Evolutionary conservation across 345 rosid genomes (phyloP).

Genomic region (Camelina sativa): DNA sequence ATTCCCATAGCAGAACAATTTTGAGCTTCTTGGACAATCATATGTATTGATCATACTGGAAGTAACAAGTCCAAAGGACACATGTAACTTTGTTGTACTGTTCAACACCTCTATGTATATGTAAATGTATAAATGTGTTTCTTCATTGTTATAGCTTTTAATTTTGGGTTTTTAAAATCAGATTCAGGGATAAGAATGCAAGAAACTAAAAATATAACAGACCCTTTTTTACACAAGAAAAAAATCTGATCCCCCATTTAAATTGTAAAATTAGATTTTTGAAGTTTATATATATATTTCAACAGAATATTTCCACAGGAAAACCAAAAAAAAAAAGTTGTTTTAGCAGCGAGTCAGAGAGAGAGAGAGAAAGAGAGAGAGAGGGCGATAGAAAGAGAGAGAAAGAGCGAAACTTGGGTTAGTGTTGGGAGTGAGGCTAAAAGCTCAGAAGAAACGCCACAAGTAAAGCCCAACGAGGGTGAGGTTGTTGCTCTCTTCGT

Average conservation of each 20-base stretch:
- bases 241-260: constrained; percentile 34
- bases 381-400: background rate
- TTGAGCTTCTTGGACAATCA: constrained; percentile 21
- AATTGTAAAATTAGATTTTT: constrained; percentile 27
- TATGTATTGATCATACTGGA: constrained; percentile 19
- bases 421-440: constrained; percentile 24
- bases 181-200: constrained; percentile 37
- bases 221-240: constrained; percentile 37
- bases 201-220: constrained; percentile 23
- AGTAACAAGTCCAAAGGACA: constrained; percentile 20
- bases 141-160: background rate
- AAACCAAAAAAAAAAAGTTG: constrained; percentile 31
- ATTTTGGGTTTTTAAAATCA: background rate
- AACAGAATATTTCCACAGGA: constrained; percentile 18
- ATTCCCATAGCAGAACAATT: constrained; percentile 12
- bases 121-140: background rate
- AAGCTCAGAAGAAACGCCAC: constrained; percentile 31
- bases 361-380: constrained; percentile 3
- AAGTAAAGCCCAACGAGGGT: constrained; percentile 28
- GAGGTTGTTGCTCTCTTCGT: constrained; percentile 25
- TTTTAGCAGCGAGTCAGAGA: constrained; percentile 24
- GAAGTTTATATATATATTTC: constrained; percentile 22
- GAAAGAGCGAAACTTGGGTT: constrained; percentile 22
- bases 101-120: background rate
- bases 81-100: constrained; percentile 25